These are phyloP conservation scores for Paecilomyces sp. DNA, from an alignment of 2,329 filamentous ascomycete species.

Conservation along the genomic window DNA sequence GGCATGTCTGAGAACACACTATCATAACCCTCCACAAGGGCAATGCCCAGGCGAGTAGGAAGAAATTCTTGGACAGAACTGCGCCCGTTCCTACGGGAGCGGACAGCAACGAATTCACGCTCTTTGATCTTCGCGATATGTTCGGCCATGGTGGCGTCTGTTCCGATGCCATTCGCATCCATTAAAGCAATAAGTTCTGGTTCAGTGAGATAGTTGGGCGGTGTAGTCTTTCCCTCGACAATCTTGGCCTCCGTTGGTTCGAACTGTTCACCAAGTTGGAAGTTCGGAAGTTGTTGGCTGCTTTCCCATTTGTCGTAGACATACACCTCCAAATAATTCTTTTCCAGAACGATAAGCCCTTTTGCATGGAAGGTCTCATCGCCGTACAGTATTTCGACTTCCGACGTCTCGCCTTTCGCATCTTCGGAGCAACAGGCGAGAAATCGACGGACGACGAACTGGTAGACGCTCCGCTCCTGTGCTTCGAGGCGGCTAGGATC, in stretches of 20 bases:
- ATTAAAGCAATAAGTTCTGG: slow-evolving; percentile 92
- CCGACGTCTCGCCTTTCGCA: slow-evolving; percentile 76
- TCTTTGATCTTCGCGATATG: slow-evolving; percentile 95
- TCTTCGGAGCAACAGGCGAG: slow-evolving; percentile 94
- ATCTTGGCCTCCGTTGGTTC: slow-evolving; percentile 84
- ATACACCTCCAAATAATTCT: slow-evolving; percentile 93
- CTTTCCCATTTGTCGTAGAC: slow-evolving; percentile 95
- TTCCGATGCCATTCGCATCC: slow-evolving; percentile 98
- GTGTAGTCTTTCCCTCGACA: slow-evolving; percentile 78
- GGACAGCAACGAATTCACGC: slow-evolving; percentile 72
- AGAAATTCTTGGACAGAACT: slow-evolving; percentile 73
- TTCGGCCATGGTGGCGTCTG: slow-evolving; percentile 97
- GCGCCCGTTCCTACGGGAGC: slow-evolving; percentile 44
- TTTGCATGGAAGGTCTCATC: slow-evolving; percentile 74
- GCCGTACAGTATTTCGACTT: slow-evolving; percentile 78
- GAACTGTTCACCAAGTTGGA: slow-evolving; percentile 72
- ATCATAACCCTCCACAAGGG: slow-evolving; percentile 90
- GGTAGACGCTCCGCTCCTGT: slow-evolving; percentile 72
- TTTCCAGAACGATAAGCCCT: slow-evolving; percentile 75
- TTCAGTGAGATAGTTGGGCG: slow-evolving; percentile 84
- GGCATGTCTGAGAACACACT: slow-evolving; percentile 79
- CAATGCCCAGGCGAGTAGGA: slow-evolving; percentile 83
- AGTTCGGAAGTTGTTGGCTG: slow-evolving; percentile 72
- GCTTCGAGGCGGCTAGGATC: slow-evolving; percentile 53
- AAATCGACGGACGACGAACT: slow-evolving; percentile 87